Conservation (phyloP, 1,284 basidiomycete species). For the Ceratobasidium theobromae region DNA sequence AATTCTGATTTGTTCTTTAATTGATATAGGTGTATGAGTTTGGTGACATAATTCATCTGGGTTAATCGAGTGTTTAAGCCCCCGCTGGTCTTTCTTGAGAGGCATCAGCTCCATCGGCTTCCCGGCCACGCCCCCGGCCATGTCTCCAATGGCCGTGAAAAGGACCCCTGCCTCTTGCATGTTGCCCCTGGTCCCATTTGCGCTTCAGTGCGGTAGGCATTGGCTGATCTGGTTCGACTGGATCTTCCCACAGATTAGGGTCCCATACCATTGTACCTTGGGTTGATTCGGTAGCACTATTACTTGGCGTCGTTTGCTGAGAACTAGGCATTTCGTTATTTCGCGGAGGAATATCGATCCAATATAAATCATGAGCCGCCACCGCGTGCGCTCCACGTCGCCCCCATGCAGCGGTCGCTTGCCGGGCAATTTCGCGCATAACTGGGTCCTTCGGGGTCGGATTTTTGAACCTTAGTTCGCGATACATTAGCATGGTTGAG, state of each 20-base stretch:
- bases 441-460: conserved; percentile 16
- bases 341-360: conserved; percentile 25
- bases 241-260: conserved; percentile 5
- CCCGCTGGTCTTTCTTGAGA: neutral
- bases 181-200: neutral
- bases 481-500: neutral
- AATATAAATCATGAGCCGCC: conserved; percentile 11
- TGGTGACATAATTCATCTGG: too few relatives aligned
- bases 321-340: neutral
- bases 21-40: too few relatives aligned
- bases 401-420: conserved; percentile 24
- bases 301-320: neutral
- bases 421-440: conserved; percentile 28
- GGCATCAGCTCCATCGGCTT: neutral
- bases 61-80: neutral
- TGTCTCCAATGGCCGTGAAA: neutral
- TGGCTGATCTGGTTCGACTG: conserved; percentile 12
- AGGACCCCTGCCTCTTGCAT: neutral
- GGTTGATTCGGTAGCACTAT: neutral
- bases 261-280: neutral
- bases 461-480: conserved; percentile 13
- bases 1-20: neutral
- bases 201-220: neutral
- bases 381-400: neutral
- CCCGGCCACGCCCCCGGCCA: conserved; percentile 2